Evolutionary conservation across 139 green algal species (phyloP).

Genomic region (Edaphochlamys debaryana): DNA sequence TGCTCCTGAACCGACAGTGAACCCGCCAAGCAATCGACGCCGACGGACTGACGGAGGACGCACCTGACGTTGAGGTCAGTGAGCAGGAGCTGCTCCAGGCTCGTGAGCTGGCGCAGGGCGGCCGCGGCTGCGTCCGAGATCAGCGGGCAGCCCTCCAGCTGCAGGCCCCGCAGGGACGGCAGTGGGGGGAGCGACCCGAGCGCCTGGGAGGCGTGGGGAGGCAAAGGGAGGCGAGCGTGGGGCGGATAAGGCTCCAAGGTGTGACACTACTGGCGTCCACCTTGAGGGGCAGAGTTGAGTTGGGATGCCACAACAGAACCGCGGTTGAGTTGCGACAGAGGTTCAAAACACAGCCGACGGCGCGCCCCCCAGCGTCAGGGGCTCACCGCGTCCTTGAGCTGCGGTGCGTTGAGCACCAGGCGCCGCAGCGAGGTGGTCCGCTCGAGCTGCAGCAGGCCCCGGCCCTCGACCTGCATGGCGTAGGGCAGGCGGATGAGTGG

Average conservation of each 20-base stretch:
- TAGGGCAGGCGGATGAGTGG: too few relatives aligned
- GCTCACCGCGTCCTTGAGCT: background rate
- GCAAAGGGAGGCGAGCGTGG: background rate
- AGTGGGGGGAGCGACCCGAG: constrained; percentile 1
- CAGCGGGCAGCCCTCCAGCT: constrained; percentile 12
- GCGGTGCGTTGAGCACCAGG: constrained; percentile 10
- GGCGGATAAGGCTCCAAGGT: background rate
- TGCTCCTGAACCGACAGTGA: too few relatives aligned
- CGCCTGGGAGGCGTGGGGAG: background rate
- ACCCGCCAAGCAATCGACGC: too few relatives aligned
- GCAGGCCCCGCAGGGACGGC: constrained; percentile 3
- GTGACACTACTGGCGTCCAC: too few relatives aligned
- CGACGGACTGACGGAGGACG: too few relatives aligned
- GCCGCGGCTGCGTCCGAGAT: background rate
- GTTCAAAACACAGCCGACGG: too few relatives aligned
- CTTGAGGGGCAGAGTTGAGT: too few relatives aligned
- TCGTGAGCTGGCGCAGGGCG: background rate
- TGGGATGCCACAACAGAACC: too few relatives aligned
- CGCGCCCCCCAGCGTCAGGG: too few relatives aligned
- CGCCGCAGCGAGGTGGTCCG: background rate
- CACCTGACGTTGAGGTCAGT: background rate
- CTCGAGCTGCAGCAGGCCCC: constrained; percentile 14
- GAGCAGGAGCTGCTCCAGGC: constrained; percentile 7
- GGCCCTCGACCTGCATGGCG: background rate
- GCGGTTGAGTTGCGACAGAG: too few relatives aligned